Conservation (phyloP, 2,329 filamentous ascomycete genomes). For the Fusarium bulbicola region DNA sequence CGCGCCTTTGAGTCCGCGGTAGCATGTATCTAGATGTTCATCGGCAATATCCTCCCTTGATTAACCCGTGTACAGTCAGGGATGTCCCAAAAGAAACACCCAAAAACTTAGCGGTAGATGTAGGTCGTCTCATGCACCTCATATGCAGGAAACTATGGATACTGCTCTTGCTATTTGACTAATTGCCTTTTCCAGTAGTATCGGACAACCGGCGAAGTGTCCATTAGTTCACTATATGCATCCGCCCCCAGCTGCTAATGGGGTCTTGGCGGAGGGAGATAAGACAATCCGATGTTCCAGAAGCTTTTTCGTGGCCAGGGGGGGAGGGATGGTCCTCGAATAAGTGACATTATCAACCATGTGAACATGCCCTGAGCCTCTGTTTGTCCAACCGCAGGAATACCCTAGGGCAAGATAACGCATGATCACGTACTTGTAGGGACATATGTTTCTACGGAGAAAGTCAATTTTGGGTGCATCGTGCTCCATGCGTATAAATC, state of each 20-base stretch:
- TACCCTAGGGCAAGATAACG: background rate
- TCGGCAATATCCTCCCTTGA: background rate
- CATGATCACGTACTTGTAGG: background rate
- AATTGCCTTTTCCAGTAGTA: constrained; percentile 1
- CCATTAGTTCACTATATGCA: background rate
- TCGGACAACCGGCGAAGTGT: constrained; percentile 14
- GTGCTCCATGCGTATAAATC: background rate
- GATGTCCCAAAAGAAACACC: background rate
- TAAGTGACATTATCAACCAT: background rate
- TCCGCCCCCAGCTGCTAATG: background rate
- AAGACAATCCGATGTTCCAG: constrained; percentile 39
- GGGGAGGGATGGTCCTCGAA: background rate
- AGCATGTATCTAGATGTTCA: constrained; percentile 7
- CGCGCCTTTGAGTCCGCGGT: constrained; percentile 38
- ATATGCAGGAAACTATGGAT: constrained; percentile 36
- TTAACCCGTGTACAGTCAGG: background rate
- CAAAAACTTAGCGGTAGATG: background rate
- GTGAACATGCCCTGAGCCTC: background rate
- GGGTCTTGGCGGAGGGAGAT: constrained; percentile 30
- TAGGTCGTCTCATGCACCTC: constrained; percentile 16
- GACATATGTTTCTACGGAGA: background rate
- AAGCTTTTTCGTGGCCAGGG: constrained; percentile 33
- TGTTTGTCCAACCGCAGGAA: background rate
- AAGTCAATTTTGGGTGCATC: background rate
- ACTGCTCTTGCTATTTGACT: constrained; percentile 6